Conservation (phyloP, 1,284 basidiomycete genomes). For the Trametes polyzona region DNA sequence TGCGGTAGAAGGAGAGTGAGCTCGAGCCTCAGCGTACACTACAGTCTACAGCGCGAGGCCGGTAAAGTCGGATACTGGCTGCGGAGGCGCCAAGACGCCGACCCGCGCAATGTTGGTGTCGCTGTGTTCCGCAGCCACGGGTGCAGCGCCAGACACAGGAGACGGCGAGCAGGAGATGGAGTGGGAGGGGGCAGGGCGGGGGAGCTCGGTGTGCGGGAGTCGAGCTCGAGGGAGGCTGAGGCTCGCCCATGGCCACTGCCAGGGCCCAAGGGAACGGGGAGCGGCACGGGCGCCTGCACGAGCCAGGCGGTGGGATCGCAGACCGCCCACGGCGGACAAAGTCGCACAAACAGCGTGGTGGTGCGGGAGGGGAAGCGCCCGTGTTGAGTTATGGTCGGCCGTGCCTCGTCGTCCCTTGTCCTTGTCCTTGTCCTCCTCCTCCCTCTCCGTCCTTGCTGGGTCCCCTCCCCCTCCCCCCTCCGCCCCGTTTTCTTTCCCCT, state of each 20-base stretch:
- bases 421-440: constrained; percentile 20
- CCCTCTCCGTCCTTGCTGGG: constrained; percentile 28
- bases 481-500: constrained; percentile 32
- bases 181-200: background rate
- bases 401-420: background rate
- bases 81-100: constrained; percentile 3
- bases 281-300: too few species aligned
- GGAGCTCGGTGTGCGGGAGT: background rate
- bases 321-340: constrained; percentile 18
- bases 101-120: background rate
- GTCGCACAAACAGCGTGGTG: constrained; percentile 20
- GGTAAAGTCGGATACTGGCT: background rate
- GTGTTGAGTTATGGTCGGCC: constrained; percentile 19
- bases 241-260: too few species aligned
- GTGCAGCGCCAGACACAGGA: background rate
- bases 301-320: background rate
- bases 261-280: background rate
- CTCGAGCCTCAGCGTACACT: background rate
- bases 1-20: background rate
- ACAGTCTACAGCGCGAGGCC: too few species aligned
- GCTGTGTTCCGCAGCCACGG: background rate
- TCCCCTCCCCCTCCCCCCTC: constrained; percentile 18
- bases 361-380: constrained; percentile 9
- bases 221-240: too few species aligned
- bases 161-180: background rate